These are phyloP conservation scores for Lobosporangium transversale DNA, from an alignment of 192 early-diverging fungal species.

Conservation along the genomic window DNA sequence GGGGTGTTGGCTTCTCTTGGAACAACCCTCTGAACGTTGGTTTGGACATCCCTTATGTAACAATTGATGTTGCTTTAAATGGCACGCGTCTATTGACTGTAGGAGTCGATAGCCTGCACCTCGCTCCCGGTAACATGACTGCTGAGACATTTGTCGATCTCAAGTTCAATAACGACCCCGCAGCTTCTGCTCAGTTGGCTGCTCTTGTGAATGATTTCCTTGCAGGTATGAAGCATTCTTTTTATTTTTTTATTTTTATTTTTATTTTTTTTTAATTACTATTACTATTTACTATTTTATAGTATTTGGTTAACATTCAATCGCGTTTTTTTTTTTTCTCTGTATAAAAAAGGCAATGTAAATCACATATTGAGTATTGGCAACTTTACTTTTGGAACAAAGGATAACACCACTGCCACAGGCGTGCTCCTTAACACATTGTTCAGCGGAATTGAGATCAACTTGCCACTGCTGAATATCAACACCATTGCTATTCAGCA, in stretches of 20 bases:
- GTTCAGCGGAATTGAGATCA: constrained; percentile 25
- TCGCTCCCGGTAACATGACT: constrained; percentile 33
- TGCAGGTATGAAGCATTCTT: constrained; percentile 9
- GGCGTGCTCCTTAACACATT: constrained; percentile 30
- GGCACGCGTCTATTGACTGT: constrained; percentile 35
- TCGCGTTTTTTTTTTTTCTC: background rate
- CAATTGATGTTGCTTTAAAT: constrained; percentile 42
- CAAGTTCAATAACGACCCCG: constrained; percentile 40
- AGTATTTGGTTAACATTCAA: background rate
- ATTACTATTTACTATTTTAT: too few species aligned
- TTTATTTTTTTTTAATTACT: too few species aligned
- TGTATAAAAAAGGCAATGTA: constrained; percentile 29
- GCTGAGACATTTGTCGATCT: constrained; percentile 38
- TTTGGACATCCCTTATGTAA: constrained; percentile 38
- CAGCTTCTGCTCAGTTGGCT: constrained; percentile 26
- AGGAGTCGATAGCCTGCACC: constrained; percentile 18
- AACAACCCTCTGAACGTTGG: constrained; percentile 41
- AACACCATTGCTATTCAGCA: constrained; percentile 39
- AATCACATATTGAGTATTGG: constrained; percentile 50
- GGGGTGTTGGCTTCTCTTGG: constrained; percentile 46
- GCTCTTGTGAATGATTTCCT: constrained; percentile 41
- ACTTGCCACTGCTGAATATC: constrained; percentile 48
- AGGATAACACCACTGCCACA: constrained; percentile 13
- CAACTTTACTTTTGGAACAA: constrained; percentile 41
- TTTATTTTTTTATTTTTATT: background rate